A percentile compares a stretch with the other conserved stretches of the same genome.
Conservation (phyloP, 495 filamentous ascomycete species). For the Diplogelasinospora grovesii region DNA sequence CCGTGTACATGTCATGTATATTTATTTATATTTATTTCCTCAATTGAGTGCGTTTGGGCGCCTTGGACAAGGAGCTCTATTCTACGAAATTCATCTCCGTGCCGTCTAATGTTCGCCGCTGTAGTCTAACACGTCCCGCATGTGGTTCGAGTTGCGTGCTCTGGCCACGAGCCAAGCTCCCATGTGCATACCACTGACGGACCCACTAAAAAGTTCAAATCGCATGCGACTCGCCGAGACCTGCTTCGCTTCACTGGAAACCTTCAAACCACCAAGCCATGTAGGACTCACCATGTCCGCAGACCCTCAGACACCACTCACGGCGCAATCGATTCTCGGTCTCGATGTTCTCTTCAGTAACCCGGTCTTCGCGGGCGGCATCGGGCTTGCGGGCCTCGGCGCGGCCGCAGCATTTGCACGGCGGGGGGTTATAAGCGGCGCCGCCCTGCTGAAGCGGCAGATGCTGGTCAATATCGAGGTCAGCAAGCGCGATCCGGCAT, state of each 20-base stretch:
- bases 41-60: background rate
- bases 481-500: slow-evolving; percentile 84
- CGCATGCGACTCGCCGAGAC: background rate
- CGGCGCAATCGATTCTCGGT: slow-evolving; percentile 25
- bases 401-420: slow-evolving; percentile 70
- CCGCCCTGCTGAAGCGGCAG: slow-evolving; percentile 66
- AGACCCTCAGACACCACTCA: slow-evolving; percentile 3
- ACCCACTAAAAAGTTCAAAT: slow-evolving; percentile 24
- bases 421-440: slow-evolving; percentile 59
- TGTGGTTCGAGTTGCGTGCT: too few relatives aligned
- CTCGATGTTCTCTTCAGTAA: slow-evolving; percentile 50
- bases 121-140: too few relatives aligned
- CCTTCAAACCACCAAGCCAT: slow-evolving; percentile 7
- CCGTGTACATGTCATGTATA: slow-evolving; percentile 21
- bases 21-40: slow-evolving; percentile 1
- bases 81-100: too few relatives aligned
- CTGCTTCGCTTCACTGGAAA: background rate
- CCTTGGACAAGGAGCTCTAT: background rate
- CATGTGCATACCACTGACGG: too few relatives aligned
- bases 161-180: too few relatives aligned
- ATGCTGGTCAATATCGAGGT: slow-evolving; percentile 95
- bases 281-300: slow-evolving; percentile 7
- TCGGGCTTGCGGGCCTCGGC: slow-evolving; percentile 84
- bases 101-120: too few relatives aligned
- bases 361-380: slow-evolving; percentile 53